Conservation (phyloP, 345 rosid genomes). For the Eucalyptus cladocalyx region DNA sequence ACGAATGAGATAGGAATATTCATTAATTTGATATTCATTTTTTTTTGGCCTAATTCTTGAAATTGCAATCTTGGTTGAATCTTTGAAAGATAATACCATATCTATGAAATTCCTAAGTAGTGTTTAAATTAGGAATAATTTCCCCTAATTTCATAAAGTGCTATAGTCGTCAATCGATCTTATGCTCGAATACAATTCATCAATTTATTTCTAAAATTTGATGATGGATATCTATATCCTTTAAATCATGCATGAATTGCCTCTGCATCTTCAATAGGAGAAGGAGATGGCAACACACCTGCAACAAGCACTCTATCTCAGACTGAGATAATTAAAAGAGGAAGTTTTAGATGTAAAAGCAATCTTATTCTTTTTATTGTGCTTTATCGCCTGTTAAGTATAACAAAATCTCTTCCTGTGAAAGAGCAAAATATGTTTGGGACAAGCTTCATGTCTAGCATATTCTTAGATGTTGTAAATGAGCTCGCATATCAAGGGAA, state of each 20-base stretch:
- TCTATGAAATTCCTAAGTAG: too few relatives aligned
- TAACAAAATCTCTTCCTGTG: background rate
- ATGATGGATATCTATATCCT: too few relatives aligned
- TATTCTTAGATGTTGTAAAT: background rate
- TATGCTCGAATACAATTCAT: too few relatives aligned
- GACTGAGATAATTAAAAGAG: background rate
- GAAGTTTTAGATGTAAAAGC: background rate
- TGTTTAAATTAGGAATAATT: too few relatives aligned
- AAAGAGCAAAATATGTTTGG: background rate
- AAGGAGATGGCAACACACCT: background rate
- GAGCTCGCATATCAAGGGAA: background rate
- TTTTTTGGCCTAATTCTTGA: too few relatives aligned
- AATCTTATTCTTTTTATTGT: background rate
- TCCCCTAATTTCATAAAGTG: too few relatives aligned
- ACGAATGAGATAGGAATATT: too few relatives aligned
- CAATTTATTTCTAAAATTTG: too few relatives aligned
- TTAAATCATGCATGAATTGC: background rate
- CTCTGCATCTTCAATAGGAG: background rate
- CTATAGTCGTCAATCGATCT: too few relatives aligned
- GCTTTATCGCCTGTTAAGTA: background rate
- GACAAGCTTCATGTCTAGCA: background rate
- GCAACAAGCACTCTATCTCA: background rate
- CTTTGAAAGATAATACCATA: too few relatives aligned
- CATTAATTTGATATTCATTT: too few relatives aligned
- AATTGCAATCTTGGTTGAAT: too few relatives aligned